Conservation (phyloP, 441 rosid species). For the Pelargonium fulgidum region DNA sequence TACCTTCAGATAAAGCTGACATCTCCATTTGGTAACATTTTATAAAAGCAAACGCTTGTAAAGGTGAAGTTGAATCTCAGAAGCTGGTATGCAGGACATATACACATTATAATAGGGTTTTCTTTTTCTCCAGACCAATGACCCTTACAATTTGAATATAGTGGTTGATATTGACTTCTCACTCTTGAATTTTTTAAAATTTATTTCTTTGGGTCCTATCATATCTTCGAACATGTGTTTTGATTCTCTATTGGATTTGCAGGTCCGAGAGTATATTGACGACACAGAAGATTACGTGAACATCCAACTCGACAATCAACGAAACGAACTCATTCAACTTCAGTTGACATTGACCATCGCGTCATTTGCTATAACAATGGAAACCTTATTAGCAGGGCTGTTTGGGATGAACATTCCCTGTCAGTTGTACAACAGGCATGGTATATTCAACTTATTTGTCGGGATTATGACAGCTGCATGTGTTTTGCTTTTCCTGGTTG, state of each 20-base stretch:
- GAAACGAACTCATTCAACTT: slow-evolving; percentile 87
- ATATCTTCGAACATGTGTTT: neutral
- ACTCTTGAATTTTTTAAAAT: neutral
- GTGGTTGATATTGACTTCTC: neutral
- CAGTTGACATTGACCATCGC: slow-evolving; percentile 77
- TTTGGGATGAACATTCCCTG: slow-evolving; percentile 92
- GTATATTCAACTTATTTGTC: slow-evolving; percentile 51
- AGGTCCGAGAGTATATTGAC: slow-evolving; percentile 92
- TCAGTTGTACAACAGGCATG: slow-evolving; percentile 25
- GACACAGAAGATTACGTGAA: slow-evolving; percentile 95
- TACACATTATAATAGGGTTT: neutral
- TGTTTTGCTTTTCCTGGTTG: slow-evolving; percentile 56
- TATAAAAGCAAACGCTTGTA: neutral
- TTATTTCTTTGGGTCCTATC: neutral
- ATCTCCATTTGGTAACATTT: neutral
- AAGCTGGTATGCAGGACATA: neutral
- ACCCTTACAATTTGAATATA: neutral
- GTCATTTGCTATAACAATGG: slow-evolving; percentile 66
- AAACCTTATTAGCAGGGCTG: slow-evolving; percentile 60
- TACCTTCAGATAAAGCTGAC: neutral
- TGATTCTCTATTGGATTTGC: slow-evolving; percentile 16
- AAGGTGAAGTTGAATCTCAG: neutral
- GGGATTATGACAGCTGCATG: slow-evolving; percentile 42
- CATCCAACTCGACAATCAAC: slow-evolving; percentile 83
- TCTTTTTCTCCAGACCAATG: neutral